Percentiles rank a stretch among this genome's conserved stretches.
Evolutionary conservation across 257 asterid species (phyloP).

Genomic region (Solanum lignicaule): DNA sequence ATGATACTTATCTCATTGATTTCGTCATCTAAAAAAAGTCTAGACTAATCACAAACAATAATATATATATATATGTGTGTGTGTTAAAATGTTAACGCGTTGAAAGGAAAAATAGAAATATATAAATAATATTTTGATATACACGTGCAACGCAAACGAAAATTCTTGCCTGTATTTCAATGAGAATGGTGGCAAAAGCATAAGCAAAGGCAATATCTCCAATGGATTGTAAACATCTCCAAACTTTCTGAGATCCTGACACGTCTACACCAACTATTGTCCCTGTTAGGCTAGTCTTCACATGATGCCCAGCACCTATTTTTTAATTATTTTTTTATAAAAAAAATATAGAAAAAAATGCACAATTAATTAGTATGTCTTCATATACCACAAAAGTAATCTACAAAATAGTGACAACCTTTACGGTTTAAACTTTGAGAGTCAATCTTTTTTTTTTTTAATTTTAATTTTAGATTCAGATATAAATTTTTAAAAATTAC

Average conservation of each 20-base stretch:
- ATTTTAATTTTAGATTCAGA: not conserved
- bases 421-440: not conserved
- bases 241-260: constrained; percentile 8
- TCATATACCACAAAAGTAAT: not conserved
- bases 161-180: constrained; percentile 33
- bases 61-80: not conserved
- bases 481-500: not conserved
- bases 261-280: constrained; percentile 4
- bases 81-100: not conserved
- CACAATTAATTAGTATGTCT: not conserved
- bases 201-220: constrained; percentile 57
- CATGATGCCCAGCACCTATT: constrained; percentile 1
- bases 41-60: too few relatives aligned
- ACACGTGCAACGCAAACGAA: not conserved
- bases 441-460: not conserved
- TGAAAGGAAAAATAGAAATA: not conserved
- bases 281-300: not conserved
- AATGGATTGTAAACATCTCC: constrained; percentile 29
- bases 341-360: not conserved
- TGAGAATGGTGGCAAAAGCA: constrained; percentile 36
- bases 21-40: not conserved
- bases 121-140: not conserved
- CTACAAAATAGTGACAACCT: not conserved
- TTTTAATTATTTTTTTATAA: not conserved
- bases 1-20: not conserved